Evolutionary conservation across 345 rosid genomes (phyloP).

Genomic region (Microthlaspi erraticum): DNA sequence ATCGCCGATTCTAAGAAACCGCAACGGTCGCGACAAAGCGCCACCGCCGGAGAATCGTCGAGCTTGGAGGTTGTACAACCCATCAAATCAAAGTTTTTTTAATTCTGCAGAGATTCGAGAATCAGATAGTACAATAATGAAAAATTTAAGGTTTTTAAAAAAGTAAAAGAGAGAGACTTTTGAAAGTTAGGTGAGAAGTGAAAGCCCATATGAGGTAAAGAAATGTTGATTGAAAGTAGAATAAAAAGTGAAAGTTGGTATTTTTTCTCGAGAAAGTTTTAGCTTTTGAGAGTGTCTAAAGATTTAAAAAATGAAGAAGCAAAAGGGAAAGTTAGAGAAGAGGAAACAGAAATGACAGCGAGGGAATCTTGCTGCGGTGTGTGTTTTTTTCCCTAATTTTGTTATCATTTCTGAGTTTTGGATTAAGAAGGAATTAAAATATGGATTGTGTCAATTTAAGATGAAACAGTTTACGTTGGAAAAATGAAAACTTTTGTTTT

Average conservation of each 20-base stretch:
- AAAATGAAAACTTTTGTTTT: background rate
- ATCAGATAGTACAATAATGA: slow-evolving; percentile 2
- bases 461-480: too few relatives aligned
- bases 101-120: slow-evolving; percentile 26
- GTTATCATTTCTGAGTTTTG: background rate
- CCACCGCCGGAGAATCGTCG: slow-evolving; percentile 93
- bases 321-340: slow-evolving; percentile 18
- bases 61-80: slow-evolving; percentile 88
- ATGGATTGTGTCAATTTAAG: too few relatives aligned
- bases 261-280: slow-evolving; percentile 27
- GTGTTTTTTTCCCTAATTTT: background rate
- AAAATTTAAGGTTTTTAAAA: slow-evolving; percentile 15
- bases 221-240: slow-evolving; percentile 22
- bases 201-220: slow-evolving; percentile 11
- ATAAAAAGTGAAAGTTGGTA: background rate
- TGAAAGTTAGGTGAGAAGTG: slow-evolving; percentile 32
- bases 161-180: slow-evolving; percentile 11
- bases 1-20: slow-evolving; percentile 68
- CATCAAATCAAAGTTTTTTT: slow-evolving; percentile 43
- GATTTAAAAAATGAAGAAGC: slow-evolving; percentile 18
- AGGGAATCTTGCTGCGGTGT: slow-evolving; percentile 45
- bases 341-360: background rate
- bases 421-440: background rate
- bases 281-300: slow-evolving; percentile 3
- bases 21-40: slow-evolving; percentile 83